Evolutionary conservation across 768 basidiomycete genomes (phyloP).

Genomic region (Termitomyces sp.): DNA sequence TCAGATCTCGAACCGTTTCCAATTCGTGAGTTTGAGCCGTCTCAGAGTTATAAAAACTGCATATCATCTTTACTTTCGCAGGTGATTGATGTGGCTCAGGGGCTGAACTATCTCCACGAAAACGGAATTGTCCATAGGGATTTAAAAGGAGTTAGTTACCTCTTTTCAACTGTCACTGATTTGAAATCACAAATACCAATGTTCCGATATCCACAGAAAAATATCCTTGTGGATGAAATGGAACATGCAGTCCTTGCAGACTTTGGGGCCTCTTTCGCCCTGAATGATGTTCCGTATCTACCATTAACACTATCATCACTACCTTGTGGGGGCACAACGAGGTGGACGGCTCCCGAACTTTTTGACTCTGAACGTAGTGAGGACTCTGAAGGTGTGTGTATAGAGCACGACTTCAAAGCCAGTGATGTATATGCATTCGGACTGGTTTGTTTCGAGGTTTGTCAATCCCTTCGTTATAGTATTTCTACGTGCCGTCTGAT

Average conservation of each 20-base stretch:
- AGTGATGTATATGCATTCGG: neutral
- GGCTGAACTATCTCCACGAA: neutral
- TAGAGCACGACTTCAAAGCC: neutral
- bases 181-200: neutral
- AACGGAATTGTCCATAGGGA: neutral
- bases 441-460: neutral
- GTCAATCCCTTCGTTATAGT: neutral
- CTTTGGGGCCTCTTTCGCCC: neutral
- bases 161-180: neutral
- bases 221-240: neutral
- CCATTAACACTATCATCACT: too few relatives aligned
- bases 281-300: neutral
- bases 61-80: neutral
- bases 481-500: neutral
- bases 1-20: neutral
- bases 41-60: too few relatives aligned
- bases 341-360: neutral
- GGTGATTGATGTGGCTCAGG: slow-evolving; percentile 1
- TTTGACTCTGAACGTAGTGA: neutral
- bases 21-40: neutral
- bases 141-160: slow-evolving; percentile 1
- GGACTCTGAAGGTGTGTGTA: too few relatives aligned
- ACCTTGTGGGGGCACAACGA: neutral
- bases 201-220: neutral
- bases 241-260: neutral